Conservation (phyloP, 441 rosid species). For the Populus trichocarpa region DNA sequence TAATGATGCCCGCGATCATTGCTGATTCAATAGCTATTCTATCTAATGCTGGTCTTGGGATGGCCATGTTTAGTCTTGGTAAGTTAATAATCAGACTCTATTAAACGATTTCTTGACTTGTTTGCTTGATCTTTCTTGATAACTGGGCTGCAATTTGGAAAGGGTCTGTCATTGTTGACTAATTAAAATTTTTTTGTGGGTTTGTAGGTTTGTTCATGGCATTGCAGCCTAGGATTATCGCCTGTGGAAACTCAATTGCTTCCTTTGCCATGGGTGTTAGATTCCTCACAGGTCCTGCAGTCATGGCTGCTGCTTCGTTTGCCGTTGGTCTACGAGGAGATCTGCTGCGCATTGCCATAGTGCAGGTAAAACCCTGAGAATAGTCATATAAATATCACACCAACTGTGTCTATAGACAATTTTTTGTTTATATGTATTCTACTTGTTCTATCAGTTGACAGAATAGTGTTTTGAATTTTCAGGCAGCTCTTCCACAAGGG, state of each 20-base stretch:
- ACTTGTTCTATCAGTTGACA: no score
- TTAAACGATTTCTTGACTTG: neutral
- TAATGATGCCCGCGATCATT: constrained; percentile 63
- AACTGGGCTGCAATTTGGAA: neutral
- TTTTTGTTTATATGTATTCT: no score
- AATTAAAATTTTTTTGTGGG: neutral
- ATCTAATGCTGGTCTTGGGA: constrained; percentile 94
- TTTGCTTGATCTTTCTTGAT: neutral
- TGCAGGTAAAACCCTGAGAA: constrained; percentile 48
- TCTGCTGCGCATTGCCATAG: constrained; percentile 77
- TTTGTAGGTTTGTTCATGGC: constrained; percentile 90
- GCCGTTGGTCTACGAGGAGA: constrained; percentile 65
- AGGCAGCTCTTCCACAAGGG: constrained; percentile 99
- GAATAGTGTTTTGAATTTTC: constrained; percentile 14
- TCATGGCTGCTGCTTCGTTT: constrained; percentile 79
- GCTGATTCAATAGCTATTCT: constrained; percentile 67
- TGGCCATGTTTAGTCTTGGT: constrained; percentile 99
- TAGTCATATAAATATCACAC: neutral
- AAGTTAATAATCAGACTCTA: constrained; percentile 7
- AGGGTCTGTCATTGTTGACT: neutral
- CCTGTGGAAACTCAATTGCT: constrained; percentile 79
- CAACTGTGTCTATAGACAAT: no score
- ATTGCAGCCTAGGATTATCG: constrained; percentile 82
- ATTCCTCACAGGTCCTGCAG: constrained; percentile 74
- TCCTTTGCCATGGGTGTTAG: constrained; percentile 77